phyloP scores from a whole-genome alignment of 805 yeast species.

The Pichia occidentalis region DNA sequence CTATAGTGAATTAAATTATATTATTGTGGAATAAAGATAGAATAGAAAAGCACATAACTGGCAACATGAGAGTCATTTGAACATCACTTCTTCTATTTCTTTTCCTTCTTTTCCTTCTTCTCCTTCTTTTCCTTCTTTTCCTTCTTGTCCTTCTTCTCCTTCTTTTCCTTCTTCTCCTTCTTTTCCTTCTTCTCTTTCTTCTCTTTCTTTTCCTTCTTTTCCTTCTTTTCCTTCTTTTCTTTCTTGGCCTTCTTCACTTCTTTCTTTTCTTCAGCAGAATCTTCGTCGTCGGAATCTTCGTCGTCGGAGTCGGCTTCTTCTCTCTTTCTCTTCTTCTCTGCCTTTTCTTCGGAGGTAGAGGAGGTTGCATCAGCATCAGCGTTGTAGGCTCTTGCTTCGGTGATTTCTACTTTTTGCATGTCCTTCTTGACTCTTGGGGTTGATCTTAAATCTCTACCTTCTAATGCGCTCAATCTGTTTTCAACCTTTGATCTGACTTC shows the following conservation, averaged over 20 bases:
- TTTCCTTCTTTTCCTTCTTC: slow-evolving; percentile 26
- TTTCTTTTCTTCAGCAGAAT: slow-evolving; percentile 19
- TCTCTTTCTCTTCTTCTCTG: slow-evolving; percentile 19
- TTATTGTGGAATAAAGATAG: slow-evolving; percentile 5
- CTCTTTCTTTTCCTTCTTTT: slow-evolving; percentile 22
- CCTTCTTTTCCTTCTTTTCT: slow-evolving; percentile 19
- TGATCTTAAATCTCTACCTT: slow-evolving; percentile 94
- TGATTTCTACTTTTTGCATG: slow-evolving; percentile 77
- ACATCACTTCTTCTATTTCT: slow-evolving; percentile 9
- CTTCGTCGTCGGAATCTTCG: slow-evolving; percentile 20
- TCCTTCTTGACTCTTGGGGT: slow-evolving; percentile 77
- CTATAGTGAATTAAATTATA: too few species aligned
- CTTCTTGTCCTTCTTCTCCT: slow-evolving; percentile 30
- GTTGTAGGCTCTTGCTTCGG: slow-evolving; percentile 83
- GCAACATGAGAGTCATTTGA: neutral
- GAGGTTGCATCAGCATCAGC: slow-evolving; percentile 73
- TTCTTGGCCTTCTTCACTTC: slow-evolving; percentile 21
- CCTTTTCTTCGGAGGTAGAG: slow-evolving; percentile 15
- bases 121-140: slow-evolving; percentile 29
- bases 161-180: slow-evolving; percentile 21
- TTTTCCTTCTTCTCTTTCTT: slow-evolving; percentile 18
- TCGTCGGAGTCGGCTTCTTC: slow-evolving; percentile 27
- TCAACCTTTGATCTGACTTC: slow-evolving; percentile 91
- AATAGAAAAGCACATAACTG: neutral
- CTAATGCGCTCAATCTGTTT: slow-evolving; percentile 86